Evolutionary conservation across 2,329 filamentous ascomycete species (phyloP).

Genomic region (Fusarium pininemorale): DNA sequence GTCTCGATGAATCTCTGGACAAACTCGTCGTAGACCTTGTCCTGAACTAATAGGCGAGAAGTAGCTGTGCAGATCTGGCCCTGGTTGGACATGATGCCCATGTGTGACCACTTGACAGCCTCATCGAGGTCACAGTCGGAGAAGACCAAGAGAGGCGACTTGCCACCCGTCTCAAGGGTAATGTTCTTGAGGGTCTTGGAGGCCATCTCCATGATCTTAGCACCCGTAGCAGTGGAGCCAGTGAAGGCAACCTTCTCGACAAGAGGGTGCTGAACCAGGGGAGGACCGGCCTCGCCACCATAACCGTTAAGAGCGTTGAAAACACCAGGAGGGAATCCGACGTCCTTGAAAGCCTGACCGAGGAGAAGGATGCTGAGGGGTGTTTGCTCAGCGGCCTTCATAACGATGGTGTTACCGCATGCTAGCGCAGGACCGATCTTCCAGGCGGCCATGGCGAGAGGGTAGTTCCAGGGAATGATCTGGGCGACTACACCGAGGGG

Average conservation of each 20-base stretch:
- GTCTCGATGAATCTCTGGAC: slow-evolving; percentile 78
- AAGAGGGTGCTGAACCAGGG: slow-evolving; percentile 60
- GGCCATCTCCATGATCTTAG: slow-evolving; percentile 79
- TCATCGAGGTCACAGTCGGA: slow-evolving; percentile 78
- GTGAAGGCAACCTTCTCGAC: slow-evolving; percentile 84
- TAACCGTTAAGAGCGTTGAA: slow-evolving; percentile 80
- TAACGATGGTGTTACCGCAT: slow-evolving; percentile 74
- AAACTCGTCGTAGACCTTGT: slow-evolving; percentile 86
- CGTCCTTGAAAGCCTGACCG: slow-evolving; percentile 72
- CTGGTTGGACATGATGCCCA: slow-evolving; percentile 70
- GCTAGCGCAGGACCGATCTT: slow-evolving; percentile 79
- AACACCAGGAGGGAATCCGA: slow-evolving; percentile 79
- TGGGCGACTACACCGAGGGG: slow-evolving; percentile 77
- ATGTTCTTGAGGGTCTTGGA: slow-evolving; percentile 65
- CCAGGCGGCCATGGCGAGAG: slow-evolving; percentile 80
- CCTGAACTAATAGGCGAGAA: slow-evolving; percentile 83
- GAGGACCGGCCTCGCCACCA: slow-evolving; percentile 78
- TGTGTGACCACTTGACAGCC: slow-evolving; percentile 78
- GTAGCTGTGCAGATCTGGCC: slow-evolving; percentile 75
- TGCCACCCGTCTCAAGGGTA: slow-evolving; percentile 76
- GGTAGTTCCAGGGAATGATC: slow-evolving; percentile 90
- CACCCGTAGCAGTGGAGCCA: slow-evolving; percentile 75
- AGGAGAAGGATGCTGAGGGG: slow-evolving; percentile 74
- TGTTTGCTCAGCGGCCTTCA: slow-evolving; percentile 80
- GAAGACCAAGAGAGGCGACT: slow-evolving; percentile 81